Evolutionary conservation across 2,329 filamentous ascomycete species (phyloP), one percentile per base, ranked within the genome.

Genomic region (Dactylellina sp.): DNA sequence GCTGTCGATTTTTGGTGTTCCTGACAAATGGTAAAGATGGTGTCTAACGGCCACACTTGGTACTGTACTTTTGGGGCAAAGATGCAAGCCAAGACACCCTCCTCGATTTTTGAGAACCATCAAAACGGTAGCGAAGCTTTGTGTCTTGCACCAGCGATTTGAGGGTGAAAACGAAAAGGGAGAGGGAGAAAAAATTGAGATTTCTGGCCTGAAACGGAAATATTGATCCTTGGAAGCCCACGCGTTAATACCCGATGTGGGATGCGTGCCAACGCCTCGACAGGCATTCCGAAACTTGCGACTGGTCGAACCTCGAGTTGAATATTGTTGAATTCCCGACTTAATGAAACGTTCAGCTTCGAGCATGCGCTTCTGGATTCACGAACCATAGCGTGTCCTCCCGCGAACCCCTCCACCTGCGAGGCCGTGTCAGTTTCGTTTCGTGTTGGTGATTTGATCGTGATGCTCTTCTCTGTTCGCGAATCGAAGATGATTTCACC

Each of bases 301-400:
- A 49, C 53, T 57, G 53, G 53, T 12, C 7, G 14, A 25, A 40
- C 12, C 50, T 55, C 32, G 25, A 4, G 28, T 5, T 32, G 5
- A 32, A 32, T 32, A 5, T 46, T 22, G 22, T 47, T 42, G 44
- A 52, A 52, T 7, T 57, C 53, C 9, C 7, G 20, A 64, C 18
- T 28, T 39, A 28, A 50, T 59, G 61, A 65, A 65, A 65, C 61
- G 39, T 32, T 40, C 32, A 32, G 32, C 22, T 42, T 35, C n/a
- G 18, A 11, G 22, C 20, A 6, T 56, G 61, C 61, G 61, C 24
- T 65, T 65, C 9, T 55, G 61, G 37, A n/a, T 49, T 64, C 64
- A 61, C 64, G 64, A 61, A 70, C 55, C 55, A 53, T 28, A 70
- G 37, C 64, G 65, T 71, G 65, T 62, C 16, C 14, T 61, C 44